Evolutionary conservation across 345 rosid species (phyloP).

Genomic region (Arabidopsis arenosa): DNA sequence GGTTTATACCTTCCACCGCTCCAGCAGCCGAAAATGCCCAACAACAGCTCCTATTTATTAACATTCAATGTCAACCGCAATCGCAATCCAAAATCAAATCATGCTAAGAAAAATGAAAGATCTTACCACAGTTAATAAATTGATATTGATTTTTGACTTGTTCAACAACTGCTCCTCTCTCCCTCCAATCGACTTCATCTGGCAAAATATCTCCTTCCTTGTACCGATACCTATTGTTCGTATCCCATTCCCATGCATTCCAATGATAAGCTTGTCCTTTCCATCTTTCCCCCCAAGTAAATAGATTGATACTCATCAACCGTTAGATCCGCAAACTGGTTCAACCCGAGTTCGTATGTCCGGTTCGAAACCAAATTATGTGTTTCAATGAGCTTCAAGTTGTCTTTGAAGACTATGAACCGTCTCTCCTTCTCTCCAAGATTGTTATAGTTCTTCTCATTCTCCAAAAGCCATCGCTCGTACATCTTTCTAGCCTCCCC

Average conservation of each 20-base stretch:
- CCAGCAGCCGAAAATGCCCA: constrained; percentile 72
- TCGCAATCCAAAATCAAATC: not conserved
- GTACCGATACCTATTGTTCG: constrained; percentile 33
- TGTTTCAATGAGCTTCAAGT: constrained; percentile 50
- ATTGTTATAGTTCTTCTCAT: constrained; percentile 55
- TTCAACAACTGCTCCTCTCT: constrained; percentile 48
- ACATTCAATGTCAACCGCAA: not conserved
- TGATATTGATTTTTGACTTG: not conserved
- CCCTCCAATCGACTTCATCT: constrained; percentile 53
- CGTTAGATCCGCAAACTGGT: constrained; percentile 66
- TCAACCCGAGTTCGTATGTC: constrained; percentile 57
- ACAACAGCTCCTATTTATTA: constrained; percentile 57
- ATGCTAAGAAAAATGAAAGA: not conserved
- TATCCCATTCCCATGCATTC: too few relatives aligned
- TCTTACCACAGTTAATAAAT: too few relatives aligned
- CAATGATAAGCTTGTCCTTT: not conserved
- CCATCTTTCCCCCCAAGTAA: constrained; percentile 46
- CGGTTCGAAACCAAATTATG: constrained; percentile 52
- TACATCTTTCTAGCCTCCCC: constrained; percentile 32
- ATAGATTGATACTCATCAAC: constrained; percentile 55
- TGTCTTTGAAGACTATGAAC: constrained; percentile 62
- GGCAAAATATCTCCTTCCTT: constrained; percentile 49
- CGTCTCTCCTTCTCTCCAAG: constrained; percentile 63
- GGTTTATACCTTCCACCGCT: constrained; percentile 72
- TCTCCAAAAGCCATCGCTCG: constrained; percentile 62